Evolutionary conservation across 352 stramenopile genomes (phyloP), one percentile per base, ranked within the genome.

Genomic region (Peronosclerospora sorghi): DNA sequence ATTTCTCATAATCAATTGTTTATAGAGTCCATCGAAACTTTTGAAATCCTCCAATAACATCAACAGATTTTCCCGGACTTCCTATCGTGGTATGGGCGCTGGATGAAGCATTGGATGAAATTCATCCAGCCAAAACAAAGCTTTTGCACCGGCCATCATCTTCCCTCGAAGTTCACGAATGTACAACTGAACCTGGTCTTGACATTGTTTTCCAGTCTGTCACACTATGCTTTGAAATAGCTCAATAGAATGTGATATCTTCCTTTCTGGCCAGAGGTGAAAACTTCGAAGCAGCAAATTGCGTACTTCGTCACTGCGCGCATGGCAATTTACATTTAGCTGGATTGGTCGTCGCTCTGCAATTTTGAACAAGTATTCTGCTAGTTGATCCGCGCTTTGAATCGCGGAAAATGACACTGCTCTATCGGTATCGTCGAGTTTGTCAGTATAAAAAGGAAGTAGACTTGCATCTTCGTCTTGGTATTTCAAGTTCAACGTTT

Each of bases 211-310:
- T 26, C 6, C 21, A 26, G 21, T 26, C 21, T 26, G 21, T 26
- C 6, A 6, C 3, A 26, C 21, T 26, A 26, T 3, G 4, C 21
- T 26, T 26, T 26, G 21, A 26, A 7, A 26, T 26, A 26, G 21
- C 21, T 26, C 21, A 7, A 26, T 6, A 26, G 3, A 3, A 6
- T 26, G 21, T 7, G 41, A 28, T 17, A 62, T 36, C 13, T 59
- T 48, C n/a, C 15, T 37, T 18, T 48, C 51, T 1, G 56, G 52
- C 56, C 56, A 65, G 23, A 51, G 47, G 35, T 62, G 51, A 13
- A 65, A 65, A 46, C 51, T 39, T 20, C 27, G 38, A 27, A 65
- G 56, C 32, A 65, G 18, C 0, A 42, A 41, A 32, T 65, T 51
- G 24, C 56, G 51, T 2, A 62, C 47, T 39, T 54, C 38, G 32